phyloP scores from a whole-genome alignment of 345 rosid genomes.

The Eucalyptus pauciflora region DNA sequence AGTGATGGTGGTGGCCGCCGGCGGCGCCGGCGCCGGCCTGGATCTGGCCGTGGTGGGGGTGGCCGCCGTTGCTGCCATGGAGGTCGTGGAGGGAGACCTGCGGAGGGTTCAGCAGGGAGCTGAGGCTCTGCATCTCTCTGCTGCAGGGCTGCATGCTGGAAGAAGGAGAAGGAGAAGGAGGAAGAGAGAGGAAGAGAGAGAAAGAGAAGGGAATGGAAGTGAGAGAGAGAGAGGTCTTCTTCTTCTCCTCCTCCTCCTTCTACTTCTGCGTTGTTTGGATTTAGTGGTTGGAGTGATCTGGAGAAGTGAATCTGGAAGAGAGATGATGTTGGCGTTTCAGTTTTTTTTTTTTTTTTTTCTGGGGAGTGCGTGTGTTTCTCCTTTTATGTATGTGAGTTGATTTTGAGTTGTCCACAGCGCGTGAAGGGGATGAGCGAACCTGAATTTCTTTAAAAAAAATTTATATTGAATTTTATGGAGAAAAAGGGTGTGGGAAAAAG shows the following conservation, averaged over 20 bases:
- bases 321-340: not conserved
- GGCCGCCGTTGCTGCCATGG: not conserved
- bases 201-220: not conserved
- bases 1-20: conserved; percentile 3
- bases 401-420: not conserved
- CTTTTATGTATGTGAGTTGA: not conserved
- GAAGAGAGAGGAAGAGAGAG: not conserved
- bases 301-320: not conserved
- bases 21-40: not conserved
- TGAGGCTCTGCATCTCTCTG: conserved; percentile 31
- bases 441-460: not conserved
- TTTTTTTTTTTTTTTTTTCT: not conserved
- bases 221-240: not conserved
- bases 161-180: not conserved
- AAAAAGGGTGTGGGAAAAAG: not conserved
- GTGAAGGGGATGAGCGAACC: not conserved
- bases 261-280: not conserved
- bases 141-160: conserved; percentile 24
- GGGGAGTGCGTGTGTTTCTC: not conserved
- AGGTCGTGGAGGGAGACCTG: not conserved
- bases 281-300: not conserved
- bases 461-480: not conserved
- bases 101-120: not conserved
- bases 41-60: not conserved
- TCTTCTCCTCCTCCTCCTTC: not conserved